Evolutionary conservation across 1,139 yeast genomes (phyloP), one percentile per base, ranked within the genome.

Genomic region (Debaryomycetaceae sp.): DNA sequence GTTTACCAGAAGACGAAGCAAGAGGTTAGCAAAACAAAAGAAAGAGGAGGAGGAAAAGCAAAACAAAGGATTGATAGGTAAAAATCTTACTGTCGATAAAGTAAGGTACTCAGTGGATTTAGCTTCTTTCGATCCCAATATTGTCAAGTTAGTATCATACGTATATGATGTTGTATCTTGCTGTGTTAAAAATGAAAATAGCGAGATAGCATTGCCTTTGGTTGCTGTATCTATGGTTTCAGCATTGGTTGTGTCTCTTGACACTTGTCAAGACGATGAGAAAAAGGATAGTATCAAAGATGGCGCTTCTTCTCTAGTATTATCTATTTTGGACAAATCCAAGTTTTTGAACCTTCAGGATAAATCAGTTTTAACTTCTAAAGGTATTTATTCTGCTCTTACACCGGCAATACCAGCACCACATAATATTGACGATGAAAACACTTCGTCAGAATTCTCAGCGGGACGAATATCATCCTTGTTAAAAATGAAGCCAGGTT

Each of bases 1-100:
- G 58, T 87, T 86, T 55, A 75, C 71, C 35, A 75, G 70, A 48
- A 71, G 96, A 32, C 76, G 79, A 51, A 75, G 74, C 44, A 80
- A 81, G 55, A 68, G 95, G 43, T 51, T 81, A 31, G 68, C 63
- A 11, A 59, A 64, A 41, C 65, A 61, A 39, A 55, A 54, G 42
- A 59, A 59, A 39, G 66, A 59, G n/a, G 61, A 59, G 17, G 39
- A 40, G 33, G 46, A 44, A n/a, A 37, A 41, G 35, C 38, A 30
- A 37, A 31, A 31, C 31, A 37, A 36, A 17, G 35, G 39, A 17
- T 9, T 18, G 26, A 22, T 22, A 8, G 11, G 11, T 22, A 22
- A 22, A 22, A 22, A 22, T 3, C 11, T 22, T 8, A 22, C 26
- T 22, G 11, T 22, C 4, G 26, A 22, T 22, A 22, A 22, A 22